Evolutionary conservation across 2,329 filamentous ascomycete species (phyloP).

Genomic region (Trichophyton equinum): DNA sequence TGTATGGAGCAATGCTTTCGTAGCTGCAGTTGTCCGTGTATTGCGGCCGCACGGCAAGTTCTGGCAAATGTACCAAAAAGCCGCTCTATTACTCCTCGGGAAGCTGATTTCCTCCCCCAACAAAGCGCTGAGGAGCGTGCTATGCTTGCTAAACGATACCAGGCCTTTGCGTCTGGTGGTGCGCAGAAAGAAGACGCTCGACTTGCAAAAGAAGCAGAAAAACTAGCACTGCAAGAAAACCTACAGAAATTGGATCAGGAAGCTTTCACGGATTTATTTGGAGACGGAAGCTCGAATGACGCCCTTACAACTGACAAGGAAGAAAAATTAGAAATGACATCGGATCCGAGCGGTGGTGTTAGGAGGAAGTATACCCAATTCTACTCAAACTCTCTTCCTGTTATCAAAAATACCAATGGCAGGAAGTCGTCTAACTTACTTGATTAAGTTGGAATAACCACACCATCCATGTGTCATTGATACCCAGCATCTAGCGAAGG

Average conservation of each 20-base stretch:
- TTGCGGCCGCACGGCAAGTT: not conserved
- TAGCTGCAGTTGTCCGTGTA: slow-evolving; percentile 23
- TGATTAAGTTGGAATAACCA: not conserved
- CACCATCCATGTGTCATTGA: not conserved
- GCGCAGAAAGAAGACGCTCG: slow-evolving; percentile 19
- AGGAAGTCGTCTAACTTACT: slow-evolving; percentile 5
- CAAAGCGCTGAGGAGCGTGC: slow-evolving; percentile 8
- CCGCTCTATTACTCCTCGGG: not conserved
- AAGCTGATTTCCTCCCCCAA: not conserved
- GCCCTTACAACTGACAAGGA: not conserved
- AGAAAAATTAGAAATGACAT: not conserved
- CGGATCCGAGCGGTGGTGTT: not conserved
- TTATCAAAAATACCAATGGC: not conserved
- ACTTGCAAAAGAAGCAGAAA: slow-evolving; percentile 13
- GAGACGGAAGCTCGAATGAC: not conserved
- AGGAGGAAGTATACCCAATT: slow-evolving; percentile 6
- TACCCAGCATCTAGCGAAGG: not conserved
- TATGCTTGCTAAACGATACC: slow-evolving; percentile 16
- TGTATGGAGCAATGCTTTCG: slow-evolving; percentile 25
- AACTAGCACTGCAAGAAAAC: slow-evolving; percentile 10
- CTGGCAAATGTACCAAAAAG: not conserved
- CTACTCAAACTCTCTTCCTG: slow-evolving; percentile 3
- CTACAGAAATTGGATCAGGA: slow-evolving; percentile 14
- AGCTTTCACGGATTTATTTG: slow-evolving; percentile 14
- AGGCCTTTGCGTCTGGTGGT: slow-evolving; percentile 22